A percentile compares a stretch with the other conserved stretches of the same genome.
Conservation (phyloP, 1,284 basidiomycete species). For the Takashimella tepidaria region DNA sequence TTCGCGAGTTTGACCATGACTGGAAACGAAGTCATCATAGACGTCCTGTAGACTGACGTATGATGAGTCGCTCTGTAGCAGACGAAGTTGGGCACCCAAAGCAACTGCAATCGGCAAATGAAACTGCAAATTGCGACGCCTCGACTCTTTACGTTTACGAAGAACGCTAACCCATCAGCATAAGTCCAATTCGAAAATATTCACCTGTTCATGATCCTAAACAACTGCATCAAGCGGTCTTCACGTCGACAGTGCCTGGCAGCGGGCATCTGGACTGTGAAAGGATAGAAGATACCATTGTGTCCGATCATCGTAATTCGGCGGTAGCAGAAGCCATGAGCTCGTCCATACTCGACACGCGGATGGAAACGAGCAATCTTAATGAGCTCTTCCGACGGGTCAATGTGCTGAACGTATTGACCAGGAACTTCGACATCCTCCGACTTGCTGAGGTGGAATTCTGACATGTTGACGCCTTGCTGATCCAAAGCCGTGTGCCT, state of each 20-base stretch:
- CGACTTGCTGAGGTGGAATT: slow-evolving; percentile 97
- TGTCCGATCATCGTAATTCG: slow-evolving; percentile 88
- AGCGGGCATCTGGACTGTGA: slow-evolving; percentile 86
- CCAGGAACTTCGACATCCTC: slow-evolving; percentile 98
- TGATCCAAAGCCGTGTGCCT: slow-evolving; percentile 82
- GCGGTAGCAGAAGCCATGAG: slow-evolving; percentile 79
- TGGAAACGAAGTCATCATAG: slow-evolving; percentile 82
- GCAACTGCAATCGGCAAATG: slow-evolving; percentile 84
- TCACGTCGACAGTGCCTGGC: slow-evolving; percentile 85
- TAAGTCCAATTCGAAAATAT: slow-evolving; percentile 31
- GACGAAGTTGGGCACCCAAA: slow-evolving; percentile 74
- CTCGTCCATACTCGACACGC: slow-evolving; percentile 81
- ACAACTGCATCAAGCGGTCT: slow-evolving; percentile 85
- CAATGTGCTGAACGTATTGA: slow-evolving; percentile 95
- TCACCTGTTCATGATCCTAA: slow-evolving; percentile 88
- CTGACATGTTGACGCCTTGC: slow-evolving; percentile 88
- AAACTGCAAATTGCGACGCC: slow-evolving; percentile 88
- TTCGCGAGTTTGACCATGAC: slow-evolving; percentile 73
- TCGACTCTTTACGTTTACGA: slow-evolving; percentile 81
- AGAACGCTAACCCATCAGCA: slow-evolving; percentile 58
- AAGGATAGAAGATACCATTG: slow-evolving; percentile 82
- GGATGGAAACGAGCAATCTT: slow-evolving; percentile 88
- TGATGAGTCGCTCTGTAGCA: slow-evolving; percentile 87
- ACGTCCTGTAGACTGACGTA: slow-evolving; percentile 91
- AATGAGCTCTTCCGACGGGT: slow-evolving; percentile 86